Base-by-base conservation (phyloP, 1,284 basidiomycete genomes). In the Tausonia pullulans region DNA sequence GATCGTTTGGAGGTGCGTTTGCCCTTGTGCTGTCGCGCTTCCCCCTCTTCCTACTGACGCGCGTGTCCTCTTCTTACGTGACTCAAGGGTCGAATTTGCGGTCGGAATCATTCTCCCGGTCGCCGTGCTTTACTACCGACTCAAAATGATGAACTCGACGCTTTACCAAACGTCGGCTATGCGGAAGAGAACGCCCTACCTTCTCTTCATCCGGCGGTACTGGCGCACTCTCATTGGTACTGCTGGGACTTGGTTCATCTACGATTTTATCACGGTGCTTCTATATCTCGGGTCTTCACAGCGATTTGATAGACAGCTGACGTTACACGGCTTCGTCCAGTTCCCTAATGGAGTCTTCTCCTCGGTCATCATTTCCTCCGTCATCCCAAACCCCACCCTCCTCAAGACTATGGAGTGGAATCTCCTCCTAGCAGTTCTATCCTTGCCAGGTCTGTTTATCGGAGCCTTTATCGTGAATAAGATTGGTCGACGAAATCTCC, bases 41-140 rank as follows among this genome's bases (percentile, higher is more conserved):
- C n/a, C n/a, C n/a, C n/a, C n/a, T n/a, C n/a, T n/a, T n/a, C n/a
- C n/a, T n/a, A n/a, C n/a, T n/a, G n/a, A n/a, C n/a, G n/a, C n/a
- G n/a, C n/a, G n/a, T n/a, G n/a, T n/a, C n/a, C n/a, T n/a, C n/a
- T n/a, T n/a, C n/a, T n/a, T n/a, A n/a, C n/a, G n/a, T n/a, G n/a
- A n/a, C n/a, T n/a, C n/a, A n/a, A n/a, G n/a, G n/a, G 81, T 84
- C 55, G 85, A 82, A 71, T 87, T 87, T 68, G 86, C 85, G 2
- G 78, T 88, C 60, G 84, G 85, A 14, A 81, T 84, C 50, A 48
- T 85, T 9, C 77, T 87, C 5, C 85, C 86, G 3, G 70, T 86
- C 61, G 79, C 80, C 2, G 86, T 88, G 49, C 83, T 88, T 72
- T 79, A 82, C 72, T 87, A 87, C 75, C 83, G 86, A 58, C 72